Evolutionary conservation across 2,329 filamentous ascomycete species (phyloP).

Genomic region (Podosphaera aphanis): DNA sequence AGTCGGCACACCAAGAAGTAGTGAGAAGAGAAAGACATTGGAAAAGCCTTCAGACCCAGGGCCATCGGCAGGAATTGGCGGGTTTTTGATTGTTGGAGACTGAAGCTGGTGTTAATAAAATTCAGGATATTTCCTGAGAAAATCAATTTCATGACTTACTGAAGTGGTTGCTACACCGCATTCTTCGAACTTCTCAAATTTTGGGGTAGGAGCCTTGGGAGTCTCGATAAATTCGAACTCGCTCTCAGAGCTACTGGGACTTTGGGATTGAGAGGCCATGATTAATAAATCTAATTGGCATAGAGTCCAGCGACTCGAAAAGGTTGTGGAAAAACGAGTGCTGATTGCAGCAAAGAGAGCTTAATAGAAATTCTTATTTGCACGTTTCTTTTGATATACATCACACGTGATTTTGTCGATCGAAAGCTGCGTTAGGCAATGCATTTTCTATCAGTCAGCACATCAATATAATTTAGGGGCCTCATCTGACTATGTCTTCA

Average conservation of each 20-base stretch:
- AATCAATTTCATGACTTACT: constrained; percentile 18
- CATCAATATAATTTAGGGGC: too few species aligned
- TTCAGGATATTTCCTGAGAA: neutral
- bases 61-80: constrained; percentile 73
- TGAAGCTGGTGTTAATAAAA: constrained; percentile 17
- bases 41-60: constrained; percentile 70
- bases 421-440: too few species aligned
- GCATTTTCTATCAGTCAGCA: too few species aligned
- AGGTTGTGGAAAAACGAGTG: too few species aligned
- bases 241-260: constrained; percentile 25
- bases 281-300: constrained; percentile 7
- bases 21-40: constrained; percentile 49
- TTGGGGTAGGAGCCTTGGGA: constrained; percentile 25
- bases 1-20: constrained; percentile 48
- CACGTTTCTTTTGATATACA: too few species aligned
- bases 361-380: too few species aligned
- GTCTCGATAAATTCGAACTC: constrained; percentile 43
- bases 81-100: constrained; percentile 84
- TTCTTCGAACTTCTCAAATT: constrained; percentile 27
- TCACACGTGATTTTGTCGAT: too few species aligned
- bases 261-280: constrained; percentile 26
- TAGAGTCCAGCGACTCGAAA: constrained; percentile 4
- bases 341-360: too few species aligned
- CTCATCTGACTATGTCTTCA: too few species aligned
- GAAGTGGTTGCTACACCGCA: constrained; percentile 32